Base-by-base conservation (phyloP, 192 early-diverging fungal species). In the Spizellomyces sp. region DNA sequence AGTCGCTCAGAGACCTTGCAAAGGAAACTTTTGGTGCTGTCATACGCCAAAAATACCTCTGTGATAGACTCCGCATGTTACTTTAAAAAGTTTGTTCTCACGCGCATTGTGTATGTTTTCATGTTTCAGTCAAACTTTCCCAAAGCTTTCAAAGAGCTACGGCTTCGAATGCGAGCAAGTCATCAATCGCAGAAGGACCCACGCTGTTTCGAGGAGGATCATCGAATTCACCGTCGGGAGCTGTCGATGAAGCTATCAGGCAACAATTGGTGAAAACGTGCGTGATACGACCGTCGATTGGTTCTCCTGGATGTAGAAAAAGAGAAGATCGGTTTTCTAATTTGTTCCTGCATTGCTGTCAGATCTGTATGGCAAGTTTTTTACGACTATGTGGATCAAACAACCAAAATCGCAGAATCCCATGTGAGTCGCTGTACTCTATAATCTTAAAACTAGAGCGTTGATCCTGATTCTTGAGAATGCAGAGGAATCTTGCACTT, bases 361-460 rank as follows among this genome's bases (percentile, higher is more conserved):
- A 80, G 75, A 27, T 74, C 77, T 5, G 46, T 79, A 19, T 82
- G 80, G 80, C 45, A 64, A 14, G 22, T 55, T 12, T 82, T 77
- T 65, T 57, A 50, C 22, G 75, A 74, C 10, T 74, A 79, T 43
- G 68, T 79, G 12, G 77, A 78, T 27, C 70, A 77, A 50, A 76
- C 69, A 1, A 56, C 62, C 9, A 74, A 65, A 43, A 61, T 71
- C 9, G 80, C 77, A n/a, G 71, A 79, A 36, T 60, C 71, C 14
- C 80, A 79, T 48, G 80, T 81, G 44, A 9, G 76, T 21, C 21
- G 2, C 22, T 71, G 14, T 15, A 43, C 42, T 17, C n/a, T 21
- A 45, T 68, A 15, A 21, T 48, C 55, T 14, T 62, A 10, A 68
- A 15, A 9, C 55, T 8, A 9, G 15, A 48, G 42, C 5, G n/a